Evolutionary conservation across 257 asterid species (phyloP).

Genomic region (Orobanche coerulescens): DNA sequence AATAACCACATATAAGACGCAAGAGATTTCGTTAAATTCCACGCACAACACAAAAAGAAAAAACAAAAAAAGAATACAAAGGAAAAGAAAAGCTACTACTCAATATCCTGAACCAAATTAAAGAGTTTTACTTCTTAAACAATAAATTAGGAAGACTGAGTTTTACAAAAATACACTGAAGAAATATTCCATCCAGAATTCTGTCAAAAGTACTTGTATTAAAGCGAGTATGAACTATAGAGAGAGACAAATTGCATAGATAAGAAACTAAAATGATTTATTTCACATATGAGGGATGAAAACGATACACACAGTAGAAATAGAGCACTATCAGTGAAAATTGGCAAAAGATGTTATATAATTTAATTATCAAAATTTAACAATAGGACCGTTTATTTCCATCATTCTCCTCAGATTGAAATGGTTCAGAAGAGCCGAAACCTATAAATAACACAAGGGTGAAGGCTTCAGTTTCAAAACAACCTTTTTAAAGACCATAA

Average conservation of each 20-base stretch:
- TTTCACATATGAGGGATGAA: not conserved
- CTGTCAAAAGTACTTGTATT: not conserved
- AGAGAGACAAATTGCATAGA: not conserved
- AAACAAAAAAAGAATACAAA: too few species aligned
- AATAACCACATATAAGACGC: too few species aligned
- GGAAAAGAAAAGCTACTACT: not conserved
- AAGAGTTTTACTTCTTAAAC: too few species aligned
- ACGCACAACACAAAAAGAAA: not conserved
- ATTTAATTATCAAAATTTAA: not conserved
- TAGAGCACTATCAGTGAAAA: not conserved
- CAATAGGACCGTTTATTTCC: slow-evolving; percentile 38
- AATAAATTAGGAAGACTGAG: not conserved
- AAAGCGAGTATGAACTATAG: not conserved
- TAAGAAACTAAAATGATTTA: not conserved
- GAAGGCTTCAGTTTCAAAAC: not conserved
- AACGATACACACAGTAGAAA: not conserved
- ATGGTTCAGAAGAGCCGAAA: slow-evolving; percentile 28
- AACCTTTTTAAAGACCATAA: not conserved
- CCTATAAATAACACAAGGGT: slow-evolving; percentile 27
- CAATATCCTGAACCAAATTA: not conserved
- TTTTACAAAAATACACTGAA: not conserved
- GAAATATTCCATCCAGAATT: not conserved
- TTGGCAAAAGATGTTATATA: not conserved
- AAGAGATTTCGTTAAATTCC: not conserved
- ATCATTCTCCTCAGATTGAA: slow-evolving; percentile 27